A percentile compares a stretch with the other conserved stretches of the same genome.
Evolutionary conservation across 164 flowering plant genomes (phyloP).

Genomic region (Euptelea pleiosperma): DNA sequence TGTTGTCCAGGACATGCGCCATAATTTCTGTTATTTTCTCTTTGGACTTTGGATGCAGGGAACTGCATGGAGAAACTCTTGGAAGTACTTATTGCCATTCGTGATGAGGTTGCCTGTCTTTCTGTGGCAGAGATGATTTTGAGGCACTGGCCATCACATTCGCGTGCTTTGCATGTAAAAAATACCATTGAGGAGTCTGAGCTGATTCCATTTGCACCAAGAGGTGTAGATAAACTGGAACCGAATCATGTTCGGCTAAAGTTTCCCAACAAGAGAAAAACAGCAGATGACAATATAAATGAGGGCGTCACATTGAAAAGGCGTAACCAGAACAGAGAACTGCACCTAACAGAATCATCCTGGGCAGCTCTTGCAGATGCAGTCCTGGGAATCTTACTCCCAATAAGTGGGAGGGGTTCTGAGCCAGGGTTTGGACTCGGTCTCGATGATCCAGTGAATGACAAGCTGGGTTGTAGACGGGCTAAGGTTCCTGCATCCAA

Average conservation of each 20-base stretch:
- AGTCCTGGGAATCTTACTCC: conserved; percentile 45
- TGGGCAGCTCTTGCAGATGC: conserved; percentile 63
- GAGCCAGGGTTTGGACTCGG: conserved; percentile 21
- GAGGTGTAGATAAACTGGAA: conserved; percentile 89
- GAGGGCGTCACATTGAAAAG: conserved; percentile 42
- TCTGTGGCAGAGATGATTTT: conserved; percentile 87
- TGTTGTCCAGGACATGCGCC: not conserved
- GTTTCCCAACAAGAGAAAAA: conserved; percentile 74
- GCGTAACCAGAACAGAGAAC: conserved; percentile 43
- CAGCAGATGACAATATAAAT: conserved; percentile 32
- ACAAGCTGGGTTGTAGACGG: conserved; percentile 9
- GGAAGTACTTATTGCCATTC: conserved; percentile 96
- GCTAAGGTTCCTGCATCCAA: conserved; percentile 10
- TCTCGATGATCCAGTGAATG: conserved; percentile 18
- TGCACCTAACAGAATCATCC: conserved; percentile 62
- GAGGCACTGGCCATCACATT: conserved; percentile 93
- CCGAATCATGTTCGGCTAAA: conserved; percentile 82
- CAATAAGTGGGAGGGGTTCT: conserved; percentile 29
- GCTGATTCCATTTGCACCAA: conserved; percentile 79
- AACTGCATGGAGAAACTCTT: conserved; percentile 98
- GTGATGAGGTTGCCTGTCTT: conserved; percentile 92
- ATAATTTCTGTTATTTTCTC: not conserved
- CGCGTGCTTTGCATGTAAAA: conserved; percentile 93
- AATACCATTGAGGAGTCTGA: conserved; percentile 71
- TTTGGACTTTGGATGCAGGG: conserved; percentile 50